Evolutionary conservation across 495 filamentous ascomycete species (phyloP).

Genomic region (Aspergillus haitiensis): DNA sequence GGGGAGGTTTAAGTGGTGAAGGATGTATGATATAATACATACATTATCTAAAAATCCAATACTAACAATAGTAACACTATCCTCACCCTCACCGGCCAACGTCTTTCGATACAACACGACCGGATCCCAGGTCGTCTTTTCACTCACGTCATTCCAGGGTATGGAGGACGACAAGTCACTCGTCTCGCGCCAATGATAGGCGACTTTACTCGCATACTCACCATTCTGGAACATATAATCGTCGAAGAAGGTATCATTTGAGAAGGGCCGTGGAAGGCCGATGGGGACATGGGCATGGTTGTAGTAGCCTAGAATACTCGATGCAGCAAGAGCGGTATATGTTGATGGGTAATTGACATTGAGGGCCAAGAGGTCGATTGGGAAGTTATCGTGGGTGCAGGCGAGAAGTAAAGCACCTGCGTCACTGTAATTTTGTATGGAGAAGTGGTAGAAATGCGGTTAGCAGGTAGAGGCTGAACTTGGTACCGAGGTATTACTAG

Average conservation of each 20-base stretch:
- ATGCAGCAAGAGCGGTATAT: conserved; percentile 43
- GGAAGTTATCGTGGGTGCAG: neutral
- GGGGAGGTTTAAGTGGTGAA: no score
- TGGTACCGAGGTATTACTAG: no score
- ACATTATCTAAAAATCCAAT: conserved; percentile 35
- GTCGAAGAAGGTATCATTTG: conserved; percentile 46
- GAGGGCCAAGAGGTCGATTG: conserved; percentile 39
- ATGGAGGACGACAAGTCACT: conserved; percentile 9
- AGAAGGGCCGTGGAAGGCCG: conserved; percentile 39
- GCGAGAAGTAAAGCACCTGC: conserved; percentile 11
- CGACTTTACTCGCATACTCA: conserved; percentile 38
- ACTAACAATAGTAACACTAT: conserved; percentile 44
- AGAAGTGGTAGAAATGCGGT: no score
- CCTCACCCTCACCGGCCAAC: conserved; percentile 32
- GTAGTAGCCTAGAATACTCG: conserved; percentile 45
- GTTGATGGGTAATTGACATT: conserved; percentile 44
- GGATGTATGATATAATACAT: neutral
- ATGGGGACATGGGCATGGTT: conserved; percentile 37
- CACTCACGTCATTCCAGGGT: conserved; percentile 22
- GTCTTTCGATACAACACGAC: conserved; percentile 44
- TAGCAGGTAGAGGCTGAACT: no score
- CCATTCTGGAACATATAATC: conserved; percentile 31
- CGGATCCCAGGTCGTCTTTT: conserved; percentile 38
- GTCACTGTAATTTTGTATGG: neutral
- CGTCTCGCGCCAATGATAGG: conserved; percentile 38